Evolutionary conservation across 768 basidiomycete genomes (phyloP), one percentile per base, ranked within the genome.

Genomic region (Albatrellus ellisii): DNA sequence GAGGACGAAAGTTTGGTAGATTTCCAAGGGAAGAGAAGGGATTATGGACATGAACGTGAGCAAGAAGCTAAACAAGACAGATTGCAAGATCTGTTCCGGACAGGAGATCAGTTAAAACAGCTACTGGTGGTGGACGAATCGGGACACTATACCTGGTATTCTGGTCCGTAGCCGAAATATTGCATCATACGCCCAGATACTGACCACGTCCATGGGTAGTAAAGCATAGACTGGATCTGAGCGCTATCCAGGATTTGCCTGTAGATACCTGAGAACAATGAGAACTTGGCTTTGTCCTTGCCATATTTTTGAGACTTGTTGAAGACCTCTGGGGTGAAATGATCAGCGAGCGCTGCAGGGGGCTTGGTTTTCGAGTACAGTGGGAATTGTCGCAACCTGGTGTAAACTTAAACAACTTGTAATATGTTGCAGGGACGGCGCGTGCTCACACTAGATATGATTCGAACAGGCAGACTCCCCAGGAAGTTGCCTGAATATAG

Each of bases 261-360:
- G 59, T 75, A 82, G 40, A 91, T 49, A 1, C 79, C 76, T 0
- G 82, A 77, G 51, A 86, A 55, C 29, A 94, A 60, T 2, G 79
- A 74, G 59, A 84, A 92, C 53, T 73, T 72, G 9, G 90, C 85
- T 62, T 95, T 95, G 70, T 90, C 86, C 39, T 72, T 75, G 15
- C 90, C 89, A 62, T 99, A 99, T 31, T 69, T 63, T 58, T 99
- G 94, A 0, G 89, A 91, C 54, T 95, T 95, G 46, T 76, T 67
- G 59, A 92, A 94, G 11, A 76, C 77, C 2, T 79, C 73, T 8
- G 62, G 56, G 12, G 71, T 68, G 52, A 92, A 79, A 56, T 89
- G 79, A 1, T 60, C 59, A 3, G 73, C 76, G 3, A 95, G 72
- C 3, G 73, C 76, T 2, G 71, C 55, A 1, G 89, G 88, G 0